A percentile compares a stretch with the other conserved stretches of the same genome.
These are phyloP conservation scores for Colletotrichum sidae DNA, from an alignment of 2,329 filamentous ascomycete species.

Conservation along the genomic window DNA sequence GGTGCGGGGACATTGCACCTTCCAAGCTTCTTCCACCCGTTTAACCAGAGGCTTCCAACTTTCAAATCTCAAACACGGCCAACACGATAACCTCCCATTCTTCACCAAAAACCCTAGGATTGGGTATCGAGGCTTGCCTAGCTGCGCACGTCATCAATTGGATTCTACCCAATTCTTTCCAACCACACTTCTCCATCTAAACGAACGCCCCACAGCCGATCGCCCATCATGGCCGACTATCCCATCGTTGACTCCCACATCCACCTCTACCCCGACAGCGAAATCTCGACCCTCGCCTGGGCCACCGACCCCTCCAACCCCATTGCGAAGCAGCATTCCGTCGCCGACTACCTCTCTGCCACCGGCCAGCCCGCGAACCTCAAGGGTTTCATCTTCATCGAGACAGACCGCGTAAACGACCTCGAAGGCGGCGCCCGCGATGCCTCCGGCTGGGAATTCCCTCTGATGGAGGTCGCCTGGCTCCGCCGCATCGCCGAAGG, in stretches of 20 bases:
- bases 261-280: conserved; percentile 82
- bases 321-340: conserved; percentile 72
- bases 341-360: conserved; percentile 70
- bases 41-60: no score
- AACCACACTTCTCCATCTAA: not conserved
- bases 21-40: no score
- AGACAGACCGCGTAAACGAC: conserved; percentile 80
- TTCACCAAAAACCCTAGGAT: no score
- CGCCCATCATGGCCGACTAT: conserved; percentile 51
- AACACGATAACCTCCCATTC: no score
- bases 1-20: no score
- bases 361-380: conserved; percentile 56
- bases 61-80: no score
- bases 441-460: conserved; percentile 71
- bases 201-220: not conserved
- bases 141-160: not conserved
- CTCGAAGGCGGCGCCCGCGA: conserved; percentile 58
- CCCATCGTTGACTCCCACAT: conserved; percentile 91
- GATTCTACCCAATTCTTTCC: not conserved
- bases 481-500: conserved; percentile 75
- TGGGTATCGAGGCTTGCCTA: no score
- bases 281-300: conserved; percentile 78
- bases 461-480: conserved; percentile 79
- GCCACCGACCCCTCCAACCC: conserved; percentile 64
- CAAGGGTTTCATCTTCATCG: conserved; percentile 83